Base-by-base conservation (phyloP, 2,329 filamentous ascomycete genomes). In the Ophiocordyceps camponoti-floridani region DNA sequence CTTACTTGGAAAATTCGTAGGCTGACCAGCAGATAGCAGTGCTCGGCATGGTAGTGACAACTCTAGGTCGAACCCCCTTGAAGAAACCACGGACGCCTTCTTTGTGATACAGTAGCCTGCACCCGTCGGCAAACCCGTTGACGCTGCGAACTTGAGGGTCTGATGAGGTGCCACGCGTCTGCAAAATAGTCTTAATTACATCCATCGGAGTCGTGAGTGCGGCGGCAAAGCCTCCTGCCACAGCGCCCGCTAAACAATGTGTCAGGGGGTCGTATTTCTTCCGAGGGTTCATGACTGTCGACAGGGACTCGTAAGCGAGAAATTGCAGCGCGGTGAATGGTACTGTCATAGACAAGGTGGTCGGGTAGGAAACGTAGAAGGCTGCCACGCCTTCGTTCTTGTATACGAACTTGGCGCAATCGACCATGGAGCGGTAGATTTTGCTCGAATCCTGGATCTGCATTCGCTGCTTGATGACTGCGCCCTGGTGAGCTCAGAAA, bases 391-490 rank as follows among this genome's bases (percentile, higher is more conserved):
- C 91, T 64, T 98, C 91, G 44, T 77, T 81, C 55, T 73, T 77
- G 66, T 94, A 94, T 48, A 98, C 82, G 52, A 85, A 82, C 58
- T 73, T 77, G 46, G 89, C 89, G 69, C 91, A 98, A 59, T 95
- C 82, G 46, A 73, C 61, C 65, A 96, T 81, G 19, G 83, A 87
- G 55, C 80, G 82, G 67, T 96, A 94, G 67, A 81, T 78, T 53
- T 75, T 77, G 52, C 79, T 79, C n/a, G 89, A 96, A 56, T 91
- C 84, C 60, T 94, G 85, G 47, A 98, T 84, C 64, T 98, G 91
- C 91, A 98, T 98, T 55, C 91, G 84, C 64, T 98, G 91, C 67
- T 98, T 98, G 69, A 98, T 94, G 49, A 98, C 91, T 95, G 56
- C 27, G n/a, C 11, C 11, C 18, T 14, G 9, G 16, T 44, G 5